These are phyloP conservation scores for Pachyrhizus erosus DNA, from an alignment of 306 rosid species.

Conservation along the genomic window DNA sequence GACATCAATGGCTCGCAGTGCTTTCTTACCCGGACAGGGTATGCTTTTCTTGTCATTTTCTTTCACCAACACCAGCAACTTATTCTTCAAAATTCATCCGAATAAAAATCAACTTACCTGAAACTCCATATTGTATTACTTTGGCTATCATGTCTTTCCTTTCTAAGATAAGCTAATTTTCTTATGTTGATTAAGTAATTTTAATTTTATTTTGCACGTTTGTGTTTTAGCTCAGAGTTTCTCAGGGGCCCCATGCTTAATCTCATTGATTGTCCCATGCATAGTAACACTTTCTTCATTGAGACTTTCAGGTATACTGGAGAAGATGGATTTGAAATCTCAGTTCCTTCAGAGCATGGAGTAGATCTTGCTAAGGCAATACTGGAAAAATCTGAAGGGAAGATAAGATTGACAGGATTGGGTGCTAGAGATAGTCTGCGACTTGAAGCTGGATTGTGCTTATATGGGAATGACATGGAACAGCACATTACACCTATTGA, in stretches of 20 bases:
- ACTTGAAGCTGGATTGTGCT: conserved; percentile 94
- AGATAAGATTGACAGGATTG: conserved; percentile 88
- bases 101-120: neutral
- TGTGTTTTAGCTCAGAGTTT: neutral
- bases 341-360: conserved; percentile 89
- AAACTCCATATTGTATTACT: neutral
- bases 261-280: conserved; percentile 18
- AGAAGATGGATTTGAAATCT: conserved; percentile 99
- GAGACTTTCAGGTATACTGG: conserved; percentile 87
- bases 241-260: conserved; percentile 10
- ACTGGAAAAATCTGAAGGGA: conserved; percentile 93
- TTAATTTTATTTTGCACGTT: conserved; percentile 1
- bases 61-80: neutral
- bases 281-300: conserved; percentile 12
- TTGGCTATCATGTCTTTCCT: conserved; percentile 4
- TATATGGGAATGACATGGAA: conserved; percentile 95
- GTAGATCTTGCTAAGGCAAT: conserved; percentile 93
- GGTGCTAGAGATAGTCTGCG: conserved; percentile 98
- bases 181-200: neutral
- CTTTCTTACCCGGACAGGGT: conserved; percentile 96
- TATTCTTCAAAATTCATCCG: conserved; percentile 17
- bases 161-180: neutral
- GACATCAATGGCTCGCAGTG: conserved; percentile 81
- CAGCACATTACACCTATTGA: conserved; percentile 91
- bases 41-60: conserved; percentile 43